phyloP scores from a whole-genome alignment of 495 filamentous ascomycete species.

The Xylaria longipes region DNA sequence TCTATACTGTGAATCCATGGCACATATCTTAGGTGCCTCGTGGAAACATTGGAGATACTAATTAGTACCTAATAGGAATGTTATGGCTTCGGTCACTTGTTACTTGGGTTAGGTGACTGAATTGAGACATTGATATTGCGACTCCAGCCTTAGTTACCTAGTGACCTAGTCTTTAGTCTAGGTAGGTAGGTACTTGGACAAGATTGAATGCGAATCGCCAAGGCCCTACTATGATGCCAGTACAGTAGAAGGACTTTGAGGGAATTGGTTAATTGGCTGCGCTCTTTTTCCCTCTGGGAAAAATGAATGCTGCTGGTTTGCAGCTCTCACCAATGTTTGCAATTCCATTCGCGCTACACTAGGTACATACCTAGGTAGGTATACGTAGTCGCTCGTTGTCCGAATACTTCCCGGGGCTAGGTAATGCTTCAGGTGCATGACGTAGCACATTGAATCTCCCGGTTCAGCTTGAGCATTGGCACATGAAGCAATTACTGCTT shows the following conservation, averaged over 20 bases:
- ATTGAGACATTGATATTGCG: background rate
- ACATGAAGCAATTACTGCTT: background rate
- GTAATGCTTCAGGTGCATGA: background rate
- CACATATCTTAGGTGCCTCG: background rate
- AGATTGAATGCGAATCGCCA: background rate
- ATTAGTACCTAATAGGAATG: background rate
- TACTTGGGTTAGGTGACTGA: background rate
- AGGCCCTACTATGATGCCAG: background rate
- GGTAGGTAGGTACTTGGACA: too few relatives aligned
- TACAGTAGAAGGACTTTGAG: background rate
- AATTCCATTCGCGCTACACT: background rate
- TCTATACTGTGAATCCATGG: background rate
- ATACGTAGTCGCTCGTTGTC: background rate
- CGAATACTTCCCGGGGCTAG: background rate
- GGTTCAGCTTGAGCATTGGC: background rate
- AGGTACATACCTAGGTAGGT: background rate
- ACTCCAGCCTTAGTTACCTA: too few relatives aligned
- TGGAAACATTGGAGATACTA: background rate
- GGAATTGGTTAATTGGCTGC: background rate
- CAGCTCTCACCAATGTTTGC: background rate
- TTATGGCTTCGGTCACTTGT: too few relatives aligned
- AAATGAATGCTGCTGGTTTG: background rate
- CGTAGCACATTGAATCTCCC: background rate
- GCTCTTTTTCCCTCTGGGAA: background rate
- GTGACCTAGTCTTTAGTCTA: too few relatives aligned